Conservation (phyloP, 2,329 filamentous ascomycete species). For the Colletotrichum siamense region DNA sequence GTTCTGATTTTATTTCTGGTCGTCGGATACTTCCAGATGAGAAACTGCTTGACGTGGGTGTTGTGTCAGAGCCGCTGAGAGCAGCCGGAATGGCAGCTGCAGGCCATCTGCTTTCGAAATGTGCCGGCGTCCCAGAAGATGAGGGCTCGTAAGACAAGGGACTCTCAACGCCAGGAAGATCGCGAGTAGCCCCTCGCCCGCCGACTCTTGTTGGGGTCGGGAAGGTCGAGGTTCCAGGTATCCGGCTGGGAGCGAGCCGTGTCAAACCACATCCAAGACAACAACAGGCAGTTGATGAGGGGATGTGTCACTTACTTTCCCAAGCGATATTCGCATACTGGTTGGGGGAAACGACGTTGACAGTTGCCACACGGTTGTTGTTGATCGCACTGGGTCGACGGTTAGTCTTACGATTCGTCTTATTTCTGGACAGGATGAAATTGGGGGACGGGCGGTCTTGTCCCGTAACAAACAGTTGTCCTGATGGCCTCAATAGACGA, state of each 20-base stretch:
- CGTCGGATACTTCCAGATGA: not conserved
- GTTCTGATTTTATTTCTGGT: not conserved
- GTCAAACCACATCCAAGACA: not conserved
- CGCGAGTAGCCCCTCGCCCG: not conserved
- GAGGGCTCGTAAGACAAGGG: conserved; percentile 23
- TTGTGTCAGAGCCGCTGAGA: not conserved
- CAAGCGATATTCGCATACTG: conserved; percentile 52
- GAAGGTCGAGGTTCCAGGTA: conserved; percentile 14
- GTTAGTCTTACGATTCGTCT: not conserved
- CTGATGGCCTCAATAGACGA: not conserved
- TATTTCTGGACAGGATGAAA: not conserved
- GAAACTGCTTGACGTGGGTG: not conserved
- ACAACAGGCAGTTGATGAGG: not conserved
- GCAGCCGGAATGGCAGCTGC: not conserved
- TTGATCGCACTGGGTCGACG: conserved; percentile 53
- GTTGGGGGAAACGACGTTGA: conserved; percentile 55
- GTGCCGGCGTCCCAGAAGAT: not conserved
- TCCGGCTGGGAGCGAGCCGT: not conserved
- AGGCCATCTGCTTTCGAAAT: not conserved
- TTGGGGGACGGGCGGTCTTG: not conserved
- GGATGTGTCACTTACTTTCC: conserved; percentile 26
- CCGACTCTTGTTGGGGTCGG: not conserved
- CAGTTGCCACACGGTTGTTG: conserved; percentile 61
- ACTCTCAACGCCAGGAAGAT: conserved; percentile 20
- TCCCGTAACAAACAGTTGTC: not conserved